Conservation (phyloP, 768 basidiomycete species). For the Boletus pseudopeckii region DNA sequence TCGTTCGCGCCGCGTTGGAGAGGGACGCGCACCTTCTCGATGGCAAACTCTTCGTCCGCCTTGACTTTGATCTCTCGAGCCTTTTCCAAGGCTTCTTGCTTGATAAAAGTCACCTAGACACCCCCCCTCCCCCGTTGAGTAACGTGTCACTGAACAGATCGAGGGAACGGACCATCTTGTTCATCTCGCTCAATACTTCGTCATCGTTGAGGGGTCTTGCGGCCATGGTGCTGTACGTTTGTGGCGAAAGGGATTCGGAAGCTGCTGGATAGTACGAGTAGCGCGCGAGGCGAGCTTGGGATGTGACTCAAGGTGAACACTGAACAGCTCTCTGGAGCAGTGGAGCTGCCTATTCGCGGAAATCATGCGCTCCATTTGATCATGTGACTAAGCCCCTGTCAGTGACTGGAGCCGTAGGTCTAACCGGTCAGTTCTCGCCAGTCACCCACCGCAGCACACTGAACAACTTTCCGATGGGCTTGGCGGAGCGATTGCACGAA, state of each 20-base stretch:
- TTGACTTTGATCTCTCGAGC: constrained; percentile 96
- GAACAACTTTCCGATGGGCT: too few species aligned
- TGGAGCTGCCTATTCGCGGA: neutral
- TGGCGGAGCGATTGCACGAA: neutral
- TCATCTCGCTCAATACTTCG: constrained; percentile 95
- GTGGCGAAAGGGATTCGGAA: neutral
- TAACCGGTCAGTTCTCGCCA: too few species aligned
- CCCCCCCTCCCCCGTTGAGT: neutral
- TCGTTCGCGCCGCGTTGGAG: neutral
- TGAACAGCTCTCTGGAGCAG: neutral
- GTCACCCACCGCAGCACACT: too few species aligned
- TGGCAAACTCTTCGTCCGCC: constrained; percentile 98
- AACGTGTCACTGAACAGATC: neutral
- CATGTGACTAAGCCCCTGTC: neutral
- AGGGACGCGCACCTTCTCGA: constrained; percentile 75
- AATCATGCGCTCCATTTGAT: neutral
- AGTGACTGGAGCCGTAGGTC: too few species aligned
- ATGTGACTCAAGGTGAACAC: neutral
- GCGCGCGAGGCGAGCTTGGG: neutral
- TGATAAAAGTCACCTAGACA: constrained; percentile 90
- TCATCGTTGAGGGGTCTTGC: constrained; percentile 86
- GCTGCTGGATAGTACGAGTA: neutral
- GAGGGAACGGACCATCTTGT: constrained; percentile 82
- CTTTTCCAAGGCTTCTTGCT: constrained; percentile 97
- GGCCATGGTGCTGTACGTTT: constrained; percentile 46